Evolutionary conservation across 2,329 filamentous ascomycete genomes (phyloP), one percentile per base, ranked within the genome.

Genomic region (Clathrospora elynae): DNA sequence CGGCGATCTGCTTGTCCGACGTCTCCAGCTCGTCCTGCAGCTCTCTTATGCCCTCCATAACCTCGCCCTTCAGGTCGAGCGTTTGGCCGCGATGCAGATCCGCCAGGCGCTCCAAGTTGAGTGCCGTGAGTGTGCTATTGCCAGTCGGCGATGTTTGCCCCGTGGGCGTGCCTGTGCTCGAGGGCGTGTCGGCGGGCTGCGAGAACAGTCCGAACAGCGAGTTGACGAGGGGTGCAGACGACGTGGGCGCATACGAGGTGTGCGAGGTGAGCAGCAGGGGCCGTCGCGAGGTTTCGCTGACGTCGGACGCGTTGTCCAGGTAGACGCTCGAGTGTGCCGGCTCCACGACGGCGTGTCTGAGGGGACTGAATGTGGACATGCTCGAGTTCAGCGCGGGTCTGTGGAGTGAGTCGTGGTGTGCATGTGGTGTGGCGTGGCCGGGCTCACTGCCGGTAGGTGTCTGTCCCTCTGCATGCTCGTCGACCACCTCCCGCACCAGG

Each of bases 11-110:
- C 63, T 95, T 90, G 66, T 96, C 93, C 6, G 90, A 90, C 65
- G 92, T 87, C 54, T 87, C 86, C 42, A 99, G 85, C 73, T 99
- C 93, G 64, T 99, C 93, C 70, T 95, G 88, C 47, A 99, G 90
- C 69, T 99, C 93, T 61, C 90, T 85, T 61, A 99, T 96, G 28
- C 91, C 93, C 59, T 93, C 88, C 54, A 96, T 85, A 17, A 97
- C 87, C 71, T 97, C 93, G 10, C 89, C 89, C 48, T 90, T 87
- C 45, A 97, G 77, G 51, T 95, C 87, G 47, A 87, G 80, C 24
- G 53, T 39, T 75, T 57, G 51, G 34, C 55, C 61, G 45, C 52
- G 60, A 53, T 69, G 68, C 9, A 77, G 71, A 17, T 68, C 66
- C 13, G 57, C 37, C 57, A 72, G 53, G 64, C 75, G 60, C 41